Percentiles rank a stretch among this genome's conserved stretches.
These are phyloP conservation scores for Phytophthora cactorum DNA, from an alignment of 352 stramenopile genomes.

Conservation along the genomic window DNA sequence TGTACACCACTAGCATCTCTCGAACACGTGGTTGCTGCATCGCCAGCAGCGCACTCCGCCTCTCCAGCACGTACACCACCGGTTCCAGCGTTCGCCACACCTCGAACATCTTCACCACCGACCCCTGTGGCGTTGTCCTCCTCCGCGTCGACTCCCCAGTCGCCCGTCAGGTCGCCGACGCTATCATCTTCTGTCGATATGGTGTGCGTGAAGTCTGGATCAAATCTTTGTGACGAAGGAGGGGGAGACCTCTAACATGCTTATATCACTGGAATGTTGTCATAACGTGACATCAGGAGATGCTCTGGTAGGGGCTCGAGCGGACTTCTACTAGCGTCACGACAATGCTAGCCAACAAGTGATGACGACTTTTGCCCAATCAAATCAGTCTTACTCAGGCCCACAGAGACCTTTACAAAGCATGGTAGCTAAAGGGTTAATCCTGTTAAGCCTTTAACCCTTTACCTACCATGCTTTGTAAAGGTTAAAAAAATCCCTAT, in stretches of 20 bases:
- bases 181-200: neutral
- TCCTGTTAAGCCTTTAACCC: too few species aligned
- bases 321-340: neutral
- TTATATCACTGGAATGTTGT: neutral
- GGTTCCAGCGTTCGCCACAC: neutral
- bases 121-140: neutral
- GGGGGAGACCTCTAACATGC: neutral
- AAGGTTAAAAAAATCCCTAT: too few species aligned
- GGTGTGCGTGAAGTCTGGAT: neutral
- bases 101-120: neutral
- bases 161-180: neutral
- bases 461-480: too few species aligned
- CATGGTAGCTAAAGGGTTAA: too few species aligned
- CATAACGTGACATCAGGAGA: neutral
- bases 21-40: neutral
- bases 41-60: neutral
- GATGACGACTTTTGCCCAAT: neutral
- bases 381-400: neutral
- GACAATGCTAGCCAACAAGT: neutral
- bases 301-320: neutral
- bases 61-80: neutral
- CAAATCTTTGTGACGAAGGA: neutral
- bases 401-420: too few species aligned
- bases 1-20: neutral
- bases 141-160: conserved; percentile 1